Base-by-base conservation (phyloP, 345 rosid species). In the Sonneratia caseolaris region DNA sequence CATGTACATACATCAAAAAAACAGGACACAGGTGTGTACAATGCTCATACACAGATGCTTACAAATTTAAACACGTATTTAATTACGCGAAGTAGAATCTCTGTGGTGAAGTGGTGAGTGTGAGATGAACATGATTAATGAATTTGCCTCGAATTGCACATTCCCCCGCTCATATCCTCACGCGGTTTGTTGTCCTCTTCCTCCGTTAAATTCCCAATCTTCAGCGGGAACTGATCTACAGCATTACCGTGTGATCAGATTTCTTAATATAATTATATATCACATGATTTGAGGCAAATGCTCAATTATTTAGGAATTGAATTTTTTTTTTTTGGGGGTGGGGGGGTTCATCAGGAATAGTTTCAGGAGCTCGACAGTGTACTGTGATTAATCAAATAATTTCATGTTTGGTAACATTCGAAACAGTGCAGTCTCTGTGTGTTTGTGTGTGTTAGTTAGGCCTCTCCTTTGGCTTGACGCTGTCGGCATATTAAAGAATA, bases 391-490 rank as follows among this genome's bases (percentile, higher is more conserved):
- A 62, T 27, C 66, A 62, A 62, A 62, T 32, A 62, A 13, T 35
- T 27, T 27, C 37, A 22, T 71, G 5, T 56, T 61, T 69, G 38
- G 21, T 32, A 51, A 27, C 59, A 69, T 69, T 68, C 3, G 7
- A 42, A 42, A 8, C 42, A 53, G 66, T 47, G 51, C 13, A 47
- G 51, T 47, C 51, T 47, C 14, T 13, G 14, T 5, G 10, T n/a
- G 36, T 24, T 14, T 40, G 4, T 47, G 27, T 47, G 51, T 38
- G 53, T 42, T 22, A 43, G 40, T 62, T 71, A 35, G 42, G 22
- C 51, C 13, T 45, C 22, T 45, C 18, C 27, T 15, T 71, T 61
- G 74, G 74, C 68, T 24, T 10, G 53, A 65, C n/a, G 57, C 74
- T 61, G 74, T 71, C 68, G 64, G 42, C 51, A 47, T 37, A 36